Conservation (phyloP, 768 basidiomycete genomes). For the Mrakia gelida region DNA sequence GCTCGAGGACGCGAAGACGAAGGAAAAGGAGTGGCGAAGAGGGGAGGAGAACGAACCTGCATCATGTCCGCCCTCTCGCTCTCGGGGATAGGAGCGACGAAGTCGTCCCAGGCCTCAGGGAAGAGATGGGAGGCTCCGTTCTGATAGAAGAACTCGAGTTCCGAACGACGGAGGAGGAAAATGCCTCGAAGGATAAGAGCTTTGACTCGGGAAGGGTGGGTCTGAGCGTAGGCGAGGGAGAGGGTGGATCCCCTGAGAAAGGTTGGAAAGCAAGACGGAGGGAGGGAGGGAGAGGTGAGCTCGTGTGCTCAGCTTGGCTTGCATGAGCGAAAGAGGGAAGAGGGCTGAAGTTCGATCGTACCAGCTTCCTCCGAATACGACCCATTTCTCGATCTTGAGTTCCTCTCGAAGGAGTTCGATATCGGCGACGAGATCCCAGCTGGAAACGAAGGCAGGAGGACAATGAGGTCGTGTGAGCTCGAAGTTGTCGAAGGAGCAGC, state of each 20-base stretch:
- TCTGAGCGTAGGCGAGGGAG: slow-evolving; percentile 77
- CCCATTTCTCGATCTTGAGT: slow-evolving; percentile 77
- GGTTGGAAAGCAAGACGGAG: too few species aligned
- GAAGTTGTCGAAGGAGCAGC: slow-evolving; percentile 53
- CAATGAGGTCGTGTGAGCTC: background rate
- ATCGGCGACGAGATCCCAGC: slow-evolving; percentile 59
- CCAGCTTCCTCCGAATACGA: slow-evolving; percentile 46
- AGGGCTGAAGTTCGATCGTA: too few species aligned
- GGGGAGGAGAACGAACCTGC: slow-evolving; percentile 31
- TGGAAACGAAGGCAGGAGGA: background rate
- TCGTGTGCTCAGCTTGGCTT: too few species aligned
- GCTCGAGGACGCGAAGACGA: too few species aligned
- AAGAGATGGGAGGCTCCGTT: slow-evolving; percentile 71
- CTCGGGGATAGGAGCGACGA: slow-evolving; percentile 72
- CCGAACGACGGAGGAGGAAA: slow-evolving; percentile 75
- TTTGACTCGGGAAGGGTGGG: slow-evolving; percentile 75
- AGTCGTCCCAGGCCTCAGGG: slow-evolving; percentile 89
- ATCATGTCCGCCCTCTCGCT: slow-evolving; percentile 73
- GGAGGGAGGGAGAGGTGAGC: background rate
- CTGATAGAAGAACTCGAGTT: slow-evolving; percentile 89
- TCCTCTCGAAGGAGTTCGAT: slow-evolving; percentile 75
- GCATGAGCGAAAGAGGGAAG: too few species aligned
- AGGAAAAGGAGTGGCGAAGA: too few species aligned
- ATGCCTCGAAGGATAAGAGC: slow-evolving; percentile 77
- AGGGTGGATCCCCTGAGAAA: slow-evolving; percentile 70